phyloP scores from a whole-genome alignment of 306 rosid genomes.

The Vachellia pachyceras region DNA sequence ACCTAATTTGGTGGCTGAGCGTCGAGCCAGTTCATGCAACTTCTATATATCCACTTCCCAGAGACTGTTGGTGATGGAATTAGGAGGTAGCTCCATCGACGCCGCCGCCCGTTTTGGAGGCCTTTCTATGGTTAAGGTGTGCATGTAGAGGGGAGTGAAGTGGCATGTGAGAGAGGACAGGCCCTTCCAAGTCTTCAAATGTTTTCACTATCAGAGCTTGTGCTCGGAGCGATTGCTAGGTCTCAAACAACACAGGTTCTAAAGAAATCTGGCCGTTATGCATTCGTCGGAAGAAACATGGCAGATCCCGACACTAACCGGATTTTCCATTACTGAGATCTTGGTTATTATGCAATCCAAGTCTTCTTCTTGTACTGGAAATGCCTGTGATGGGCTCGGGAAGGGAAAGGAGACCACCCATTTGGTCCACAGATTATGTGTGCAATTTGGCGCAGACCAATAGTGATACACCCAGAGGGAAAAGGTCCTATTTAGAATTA shows the following conservation, averaged over 20 bases:
- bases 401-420: too few species aligned
- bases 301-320: constrained; percentile 64
- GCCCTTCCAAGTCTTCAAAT: constrained; percentile 62
- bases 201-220: constrained; percentile 61
- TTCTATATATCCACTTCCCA: constrained; percentile 44
- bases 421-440: too few species aligned
- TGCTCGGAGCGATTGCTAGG: constrained; percentile 34
- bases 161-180: constrained; percentile 40
- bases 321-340: constrained; percentile 56
- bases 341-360: constrained; percentile 53
- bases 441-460: too few species aligned
- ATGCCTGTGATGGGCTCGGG: too few species aligned
- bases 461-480: too few species aligned
- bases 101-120: constrained; percentile 19
- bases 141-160: constrained; percentile 47
- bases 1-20: constrained; percentile 47
- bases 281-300: constrained; percentile 30
- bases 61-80: background rate
- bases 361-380: too few species aligned
- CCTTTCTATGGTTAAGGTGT: constrained; percentile 34
- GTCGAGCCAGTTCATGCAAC: constrained; percentile 63
- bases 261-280: background rate
- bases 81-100: background rate
- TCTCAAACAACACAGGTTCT: background rate
- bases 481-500: too few species aligned